Evolutionary conservation across 495 filamentous ascomycete species (phyloP).

Genomic region (Apiosordaria backusii): DNA sequence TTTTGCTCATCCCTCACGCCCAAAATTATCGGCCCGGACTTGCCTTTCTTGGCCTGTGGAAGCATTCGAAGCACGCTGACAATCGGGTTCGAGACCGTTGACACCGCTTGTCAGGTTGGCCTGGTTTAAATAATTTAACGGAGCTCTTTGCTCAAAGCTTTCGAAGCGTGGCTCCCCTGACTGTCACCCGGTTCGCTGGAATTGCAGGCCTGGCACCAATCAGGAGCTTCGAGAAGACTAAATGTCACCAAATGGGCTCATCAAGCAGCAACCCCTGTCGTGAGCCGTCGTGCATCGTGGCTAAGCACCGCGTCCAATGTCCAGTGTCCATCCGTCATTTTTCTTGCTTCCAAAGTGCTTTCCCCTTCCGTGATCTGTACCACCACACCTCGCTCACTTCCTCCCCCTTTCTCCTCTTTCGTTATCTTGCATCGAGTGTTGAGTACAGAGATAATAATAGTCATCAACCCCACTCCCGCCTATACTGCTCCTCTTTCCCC

Average conservation of each 20-base stretch:
- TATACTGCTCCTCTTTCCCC: neutral
- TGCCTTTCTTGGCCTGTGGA: too few species aligned
- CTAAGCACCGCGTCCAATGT: slow-evolving; percentile 14
- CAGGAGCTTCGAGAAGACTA: slow-evolving; percentile 21
- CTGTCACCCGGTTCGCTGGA: slow-evolving; percentile 18
- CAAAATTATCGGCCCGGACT: too few species aligned
- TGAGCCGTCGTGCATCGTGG: slow-evolving; percentile 13
- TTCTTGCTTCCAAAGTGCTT: slow-evolving; percentile 1
- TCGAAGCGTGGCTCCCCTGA: slow-evolving; percentile 13
- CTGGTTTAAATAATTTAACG: neutral
- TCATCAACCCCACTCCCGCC: neutral
- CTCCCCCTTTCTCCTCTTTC: neutral
- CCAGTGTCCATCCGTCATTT: slow-evolving; percentile 3
- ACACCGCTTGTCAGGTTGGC: neutral
- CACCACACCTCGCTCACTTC: neutral
- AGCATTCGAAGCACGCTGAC: slow-evolving; percentile 8
- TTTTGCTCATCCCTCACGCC: neutral
- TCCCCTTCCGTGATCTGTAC: slow-evolving; percentile 1
- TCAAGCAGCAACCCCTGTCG: slow-evolving; percentile 8
- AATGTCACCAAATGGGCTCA: slow-evolving; percentile 16
- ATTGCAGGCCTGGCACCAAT: slow-evolving; percentile 12
- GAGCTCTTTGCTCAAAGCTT: neutral
- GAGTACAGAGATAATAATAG: neutral
- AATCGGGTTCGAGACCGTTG: neutral
- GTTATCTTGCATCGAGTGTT: neutral